Evolutionary conservation across 2,329 filamentous ascomycete species (phyloP).

Genomic region (Paraphoma sp.): DNA sequence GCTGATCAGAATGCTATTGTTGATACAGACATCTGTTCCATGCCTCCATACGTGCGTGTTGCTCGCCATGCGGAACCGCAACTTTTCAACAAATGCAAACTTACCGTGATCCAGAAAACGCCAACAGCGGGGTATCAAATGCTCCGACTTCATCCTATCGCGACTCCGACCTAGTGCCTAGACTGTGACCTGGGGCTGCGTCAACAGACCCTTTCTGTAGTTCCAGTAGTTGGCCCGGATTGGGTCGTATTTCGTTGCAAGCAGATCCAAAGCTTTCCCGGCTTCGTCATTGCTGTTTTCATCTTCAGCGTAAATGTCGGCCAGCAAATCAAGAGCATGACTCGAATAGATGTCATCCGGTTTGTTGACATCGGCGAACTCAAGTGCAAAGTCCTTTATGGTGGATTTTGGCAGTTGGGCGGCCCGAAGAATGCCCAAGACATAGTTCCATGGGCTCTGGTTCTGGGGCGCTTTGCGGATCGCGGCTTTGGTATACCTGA

Average conservation of each 20-base stretch:
- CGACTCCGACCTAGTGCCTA: slow-evolving; percentile 16
- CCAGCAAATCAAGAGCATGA: slow-evolving; percentile 73
- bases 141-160: slow-evolving; percentile 7
- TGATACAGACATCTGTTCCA: slow-evolving; percentile 10
- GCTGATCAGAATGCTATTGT: slow-evolving; percentile 7
- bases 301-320: slow-evolving; percentile 67
- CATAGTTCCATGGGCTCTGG: slow-evolving; percentile 91
- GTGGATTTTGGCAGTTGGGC: slow-evolving; percentile 59
- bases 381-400: slow-evolving; percentile 60
- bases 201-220: slow-evolving; percentile 63
- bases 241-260: slow-evolving; percentile 88
- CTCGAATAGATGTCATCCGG: slow-evolving; percentile 64
- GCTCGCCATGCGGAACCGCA: slow-evolving; percentile 24
- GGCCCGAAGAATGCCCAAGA: slow-evolving; percentile 76
- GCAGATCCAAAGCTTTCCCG: slow-evolving; percentile 70
- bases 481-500: slow-evolving; percentile 67
- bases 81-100: slow-evolving; percentile 4
- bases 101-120: slow-evolving; percentile 5
- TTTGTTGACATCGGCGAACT: slow-evolving; percentile 60
- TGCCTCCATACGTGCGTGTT: slow-evolving; percentile 1
- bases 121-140: slow-evolving; percentile 35
- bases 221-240: slow-evolving; percentile 93
- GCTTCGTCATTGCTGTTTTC: slow-evolving; percentile 67
- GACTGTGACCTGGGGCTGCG: slow-evolving; percentile 29
- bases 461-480: slow-evolving; percentile 88